Conservation (phyloP, 1,284 basidiomycete species). For the Ceratobasidium papillatum region DNA sequence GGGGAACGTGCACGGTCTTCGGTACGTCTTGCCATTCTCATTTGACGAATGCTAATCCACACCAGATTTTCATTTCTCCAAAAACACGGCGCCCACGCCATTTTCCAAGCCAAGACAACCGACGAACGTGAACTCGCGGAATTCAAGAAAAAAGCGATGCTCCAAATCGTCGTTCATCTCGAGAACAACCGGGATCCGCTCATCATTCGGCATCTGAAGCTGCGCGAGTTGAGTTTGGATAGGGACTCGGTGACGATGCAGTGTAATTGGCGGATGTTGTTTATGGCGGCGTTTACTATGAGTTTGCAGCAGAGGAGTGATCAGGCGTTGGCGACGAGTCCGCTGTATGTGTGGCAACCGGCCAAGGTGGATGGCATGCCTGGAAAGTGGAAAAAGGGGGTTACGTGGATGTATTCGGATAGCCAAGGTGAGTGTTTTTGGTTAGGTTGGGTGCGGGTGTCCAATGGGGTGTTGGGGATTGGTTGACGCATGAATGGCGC, state of each 20-base stretch:
- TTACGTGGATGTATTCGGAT: slow-evolving; percentile 29
- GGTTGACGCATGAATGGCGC: background rate
- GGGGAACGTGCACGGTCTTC: slow-evolving; percentile 18
- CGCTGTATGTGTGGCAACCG: slow-evolving; percentile 28
- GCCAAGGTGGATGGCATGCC: slow-evolving; percentile 33
- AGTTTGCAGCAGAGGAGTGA: slow-evolving; percentile 15
- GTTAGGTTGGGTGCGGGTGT: background rate
- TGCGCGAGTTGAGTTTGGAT: slow-evolving; percentile 17
- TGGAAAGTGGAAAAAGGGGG: slow-evolving; percentile 35
- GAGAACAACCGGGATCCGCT: slow-evolving; percentile 30
- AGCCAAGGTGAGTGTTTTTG: slow-evolving; percentile 26
- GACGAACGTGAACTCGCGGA: slow-evolving; percentile 9
- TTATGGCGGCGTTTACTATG: slow-evolving; percentile 21
- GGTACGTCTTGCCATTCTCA: slow-evolving; percentile 10
- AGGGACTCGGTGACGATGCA: slow-evolving; percentile 31
- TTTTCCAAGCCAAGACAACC: slow-evolving; percentile 19
- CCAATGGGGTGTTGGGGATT: too few species aligned
- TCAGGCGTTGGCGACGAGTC: slow-evolving; percentile 13
- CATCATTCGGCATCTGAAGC: slow-evolving; percentile 30
- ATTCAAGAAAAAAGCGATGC: slow-evolving; percentile 21
- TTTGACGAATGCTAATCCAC: background rate
- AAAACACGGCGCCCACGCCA: slow-evolving; percentile 27
- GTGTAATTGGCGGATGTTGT: slow-evolving; percentile 25
- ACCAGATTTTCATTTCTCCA: slow-evolving; percentile 35
- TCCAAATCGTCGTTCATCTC: slow-evolving; percentile 33